Base-by-base conservation (phyloP, 164 flowering plant genomes). In the Platanus orientalis region DNA sequence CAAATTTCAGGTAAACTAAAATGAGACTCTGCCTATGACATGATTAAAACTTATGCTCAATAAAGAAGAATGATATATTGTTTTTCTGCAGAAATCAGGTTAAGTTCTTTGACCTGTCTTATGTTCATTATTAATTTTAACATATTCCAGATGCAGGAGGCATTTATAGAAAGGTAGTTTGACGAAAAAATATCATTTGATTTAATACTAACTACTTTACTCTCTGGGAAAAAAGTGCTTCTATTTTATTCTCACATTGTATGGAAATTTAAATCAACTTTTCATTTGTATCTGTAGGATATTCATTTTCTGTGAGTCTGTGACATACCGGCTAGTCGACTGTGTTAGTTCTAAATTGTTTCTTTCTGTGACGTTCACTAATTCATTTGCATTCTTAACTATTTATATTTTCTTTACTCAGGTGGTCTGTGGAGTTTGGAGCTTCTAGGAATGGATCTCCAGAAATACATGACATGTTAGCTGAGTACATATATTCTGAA, bases 401-500 rank as follows among this genome's bases (percentile, higher is more conserved):
- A 21, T 40, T 58, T n/a, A n/a, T n/a, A n/a, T 56, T 23, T 62
- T 65, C 17, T 71, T 73, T 67, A 25, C 16, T 49, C 63, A 94
- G 99, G 87, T 94, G 97, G 97, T 94, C 99, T 58, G 74, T 78
- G 20, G 96, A 91, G 71, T 89, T 76, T 81, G 97, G 97, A 69
- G 79, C 76, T 63, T 73, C 69, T 23, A 83, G 64, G 73, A 62
- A n/a, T 78, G 99, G 97, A 44, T 78, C 88, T 59, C 97, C 90
- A 36, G 89, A 89, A 54, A 40, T 94, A 39, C 92, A 94, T 81
- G 76, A 64, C 63, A 89, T 94, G 96, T 81, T 94, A 54, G 99
- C 97, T 64, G 94, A 85, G 58, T 94, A 91, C 65, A 65, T 92
- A 58, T 89, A 76, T 76, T 84, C 90, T 21, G 89, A 94, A 73